Evolutionary conservation across 2,329 filamentous ascomycete genomes (phyloP).

Genomic region (Fusarium transvaalense): DNA sequence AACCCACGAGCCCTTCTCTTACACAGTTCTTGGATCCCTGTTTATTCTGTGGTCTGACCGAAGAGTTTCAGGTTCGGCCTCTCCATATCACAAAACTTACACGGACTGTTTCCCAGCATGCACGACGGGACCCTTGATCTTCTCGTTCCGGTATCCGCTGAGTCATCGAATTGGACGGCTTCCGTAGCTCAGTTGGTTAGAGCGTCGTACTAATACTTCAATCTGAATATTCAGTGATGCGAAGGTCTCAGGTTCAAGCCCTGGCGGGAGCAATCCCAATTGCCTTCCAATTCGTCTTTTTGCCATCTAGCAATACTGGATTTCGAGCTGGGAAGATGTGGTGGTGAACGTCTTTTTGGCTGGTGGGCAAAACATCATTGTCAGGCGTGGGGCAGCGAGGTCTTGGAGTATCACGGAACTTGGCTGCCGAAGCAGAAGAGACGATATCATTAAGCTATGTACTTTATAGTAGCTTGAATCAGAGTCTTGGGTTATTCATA

Average conservation of each 20-base stretch:
- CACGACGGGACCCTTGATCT: neutral
- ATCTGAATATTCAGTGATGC: conserved; percentile 20
- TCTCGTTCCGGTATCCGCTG: neutral
- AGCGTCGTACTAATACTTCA: conserved; percentile 31
- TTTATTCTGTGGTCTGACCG: neutral
- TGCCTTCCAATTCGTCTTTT: neutral
- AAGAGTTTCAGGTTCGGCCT: neutral
- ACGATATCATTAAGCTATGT: no score
- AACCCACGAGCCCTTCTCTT: no score
- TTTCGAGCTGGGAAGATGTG: neutral
- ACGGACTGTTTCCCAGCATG: neutral
- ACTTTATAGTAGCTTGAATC: no score
- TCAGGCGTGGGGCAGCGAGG: no score
- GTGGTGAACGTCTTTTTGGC: neutral
- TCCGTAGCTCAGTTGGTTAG: conserved; percentile 24
- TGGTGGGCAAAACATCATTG: neutral
- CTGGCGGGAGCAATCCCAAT: conserved; percentile 21
- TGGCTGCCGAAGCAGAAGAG: no score
- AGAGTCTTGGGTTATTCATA: no score
- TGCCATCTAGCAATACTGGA: neutral
- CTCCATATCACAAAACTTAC: neutral
- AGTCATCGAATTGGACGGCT: neutral
- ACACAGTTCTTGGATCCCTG: neutral
- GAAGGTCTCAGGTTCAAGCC: conserved; percentile 34
- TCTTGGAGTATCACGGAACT: no score